A percentile compares a stretch with the other conserved stretches of the same genome.
Conservation (phyloP, 2,329 filamentous ascomycete genomes). For the Ceratocystiopsis sp. region DNA sequence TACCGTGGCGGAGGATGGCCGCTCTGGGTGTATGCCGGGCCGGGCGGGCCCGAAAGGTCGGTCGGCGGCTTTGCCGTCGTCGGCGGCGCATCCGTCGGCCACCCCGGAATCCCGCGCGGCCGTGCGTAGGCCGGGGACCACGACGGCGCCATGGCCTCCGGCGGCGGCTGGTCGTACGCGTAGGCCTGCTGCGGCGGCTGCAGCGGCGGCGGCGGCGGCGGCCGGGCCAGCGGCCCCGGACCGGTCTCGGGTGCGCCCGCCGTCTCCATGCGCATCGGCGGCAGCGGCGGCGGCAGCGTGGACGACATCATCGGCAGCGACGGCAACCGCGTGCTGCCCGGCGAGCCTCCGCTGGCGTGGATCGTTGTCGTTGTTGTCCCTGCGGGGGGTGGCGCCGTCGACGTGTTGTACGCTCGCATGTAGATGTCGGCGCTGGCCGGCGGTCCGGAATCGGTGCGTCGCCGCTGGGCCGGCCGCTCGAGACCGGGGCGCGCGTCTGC, state of each 20-base stretch:
- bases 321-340: no score
- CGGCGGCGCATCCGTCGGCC: constrained; percentile 4
- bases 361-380: constrained; percentile 1
- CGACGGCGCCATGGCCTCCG: background rate
- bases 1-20: no score
- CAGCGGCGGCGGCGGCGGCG: no score
- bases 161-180: background rate
- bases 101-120: constrained; percentile 9
- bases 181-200: no score
- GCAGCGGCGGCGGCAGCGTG: constrained; percentile 1
- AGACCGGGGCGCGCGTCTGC: constrained; percentile 10
- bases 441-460: constrained; percentile 8
- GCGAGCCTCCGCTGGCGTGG: background rate
- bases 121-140: constrained; percentile 7
- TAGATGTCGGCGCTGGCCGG: background rate
- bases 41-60: no score
- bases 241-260: constrained; percentile 1
- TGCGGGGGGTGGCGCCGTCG: background rate
- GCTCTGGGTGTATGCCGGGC: no score
- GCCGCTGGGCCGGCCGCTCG: constrained; percentile 7
- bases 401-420: background rate
- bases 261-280: constrained; percentile 6
- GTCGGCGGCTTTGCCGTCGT: constrained; percentile 26
- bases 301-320: no score
- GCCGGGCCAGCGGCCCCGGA: no score